These are phyloP conservation scores for Leccinum subtestaceum DNA, from an alignment of 768 basidiomycete genomes.

Conservation along the genomic window DNA sequence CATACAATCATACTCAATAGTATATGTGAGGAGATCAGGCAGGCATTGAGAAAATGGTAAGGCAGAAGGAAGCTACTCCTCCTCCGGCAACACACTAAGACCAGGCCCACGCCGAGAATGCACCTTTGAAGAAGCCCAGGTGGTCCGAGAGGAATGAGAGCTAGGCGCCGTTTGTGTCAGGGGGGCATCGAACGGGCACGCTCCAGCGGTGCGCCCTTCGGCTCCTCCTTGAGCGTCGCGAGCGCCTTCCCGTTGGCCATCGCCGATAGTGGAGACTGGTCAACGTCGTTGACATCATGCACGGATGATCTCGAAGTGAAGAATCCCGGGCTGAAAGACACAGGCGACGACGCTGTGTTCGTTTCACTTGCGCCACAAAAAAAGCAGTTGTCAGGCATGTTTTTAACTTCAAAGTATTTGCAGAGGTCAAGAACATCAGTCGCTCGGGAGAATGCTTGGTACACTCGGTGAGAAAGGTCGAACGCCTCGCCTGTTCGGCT, in stretches of 20 bases:
- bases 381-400: background rate
- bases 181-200: slow-evolving; percentile 20
- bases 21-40: background rate
- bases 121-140: background rate
- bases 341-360: background rate
- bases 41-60: background rate
- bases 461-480: background rate
- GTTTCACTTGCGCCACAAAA: background rate
- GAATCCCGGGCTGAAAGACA: background rate
- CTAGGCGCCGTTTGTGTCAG: background rate
- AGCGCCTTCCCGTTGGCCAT: slow-evolving; percentile 3
- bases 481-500: slow-evolving; percentile 9
- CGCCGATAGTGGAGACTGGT: background rate
- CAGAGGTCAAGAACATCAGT: slow-evolving; percentile 1
- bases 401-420: background rate
- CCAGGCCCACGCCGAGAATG: background rate
- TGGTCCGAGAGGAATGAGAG: background rate
- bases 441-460: slow-evolving; percentile 3
- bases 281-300: background rate
- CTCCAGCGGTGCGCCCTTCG: slow-evolving; percentile 5
- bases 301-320: background rate
- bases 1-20: background rate
- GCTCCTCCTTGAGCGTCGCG: background rate
- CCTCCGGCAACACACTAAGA: slow-evolving; percentile 8
- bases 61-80: slow-evolving; percentile 2